Evolutionary conservation across 2,329 filamentous ascomycete genomes (phyloP), one percentile per base, ranked within the genome.

Genomic region (Botrytis sinoallii): DNA sequence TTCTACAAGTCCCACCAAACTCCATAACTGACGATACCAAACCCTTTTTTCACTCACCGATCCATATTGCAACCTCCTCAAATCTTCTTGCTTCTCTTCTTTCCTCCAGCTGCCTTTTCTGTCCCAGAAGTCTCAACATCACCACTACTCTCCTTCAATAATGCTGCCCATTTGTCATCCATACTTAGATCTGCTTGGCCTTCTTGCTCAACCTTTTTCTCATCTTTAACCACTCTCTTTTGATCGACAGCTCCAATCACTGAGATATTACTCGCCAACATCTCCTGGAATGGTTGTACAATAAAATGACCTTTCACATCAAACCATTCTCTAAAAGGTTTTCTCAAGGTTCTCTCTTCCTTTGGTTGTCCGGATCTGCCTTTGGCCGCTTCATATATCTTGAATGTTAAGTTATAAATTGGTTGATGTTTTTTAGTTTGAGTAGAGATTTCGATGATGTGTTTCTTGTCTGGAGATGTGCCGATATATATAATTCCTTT

Each of bases 401-500:
- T 87, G 70, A 97, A 86, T 61, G 87, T 89, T 75, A 97, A 84
- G 80, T 92, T 88, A 85, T 99, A 99, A 63, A 90, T 88, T 0
- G 94, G 93, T 57, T 91, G 88, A 83, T 95, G 89, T 82, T 98
- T 98, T 80, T 92, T 91, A 0, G 89, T 90, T 1, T 87, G 88
- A 57, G 91, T 93, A 2, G 88, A 86, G 77, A 98, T 90, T 25
- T 88, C 88, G 80, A 98, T 88, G 91, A 89, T 91, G 55, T 90
- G 88, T 12, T 93, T 93, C 22, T 89, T 87, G 71, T 85, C 68
- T 25, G 67, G 67, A 14, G 67, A 46, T 20, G 83, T 85, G 73
- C 95, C 96, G 72, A 92, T 88, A 81, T 98, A 99, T 16, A 98
- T 88, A 48, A 90, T 88, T 0, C 93, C 92, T 77, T 91, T 91